Evolutionary conservation across 306 rosid genomes (phyloP).

Genomic region (Rubus parviflorus): DNA sequence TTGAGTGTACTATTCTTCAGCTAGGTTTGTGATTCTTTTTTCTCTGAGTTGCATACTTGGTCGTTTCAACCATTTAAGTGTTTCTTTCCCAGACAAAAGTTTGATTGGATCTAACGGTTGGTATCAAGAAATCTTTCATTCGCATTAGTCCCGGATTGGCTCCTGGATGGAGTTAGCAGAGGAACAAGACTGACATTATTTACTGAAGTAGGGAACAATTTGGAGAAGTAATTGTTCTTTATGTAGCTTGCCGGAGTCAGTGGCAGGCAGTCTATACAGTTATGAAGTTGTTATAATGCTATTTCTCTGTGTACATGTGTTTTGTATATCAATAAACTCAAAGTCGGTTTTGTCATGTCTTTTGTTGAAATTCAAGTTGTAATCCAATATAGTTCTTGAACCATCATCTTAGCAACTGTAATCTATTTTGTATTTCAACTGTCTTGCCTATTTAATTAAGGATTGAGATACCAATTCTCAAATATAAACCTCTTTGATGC

Average conservation of each 20-base stretch:
- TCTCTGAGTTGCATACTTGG: slow-evolving; percentile 1
- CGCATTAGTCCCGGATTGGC: neutral
- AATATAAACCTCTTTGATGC: too few species aligned
- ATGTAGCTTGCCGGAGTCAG: too few species aligned
- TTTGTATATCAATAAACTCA: neutral
- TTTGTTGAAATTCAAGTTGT: neutral
- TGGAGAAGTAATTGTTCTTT: neutral
- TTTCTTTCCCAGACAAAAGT: neutral
- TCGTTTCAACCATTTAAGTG: slow-evolving; percentile 2
- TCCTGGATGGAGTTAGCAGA: neutral
- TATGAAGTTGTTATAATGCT: too few species aligned
- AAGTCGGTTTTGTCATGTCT: neutral
- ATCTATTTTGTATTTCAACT: too few species aligned
- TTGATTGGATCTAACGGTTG: neutral
- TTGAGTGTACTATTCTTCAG: slow-evolving; percentile 2
- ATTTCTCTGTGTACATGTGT: neutral
- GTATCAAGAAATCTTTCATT: neutral
- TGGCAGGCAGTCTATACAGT: too few species aligned
- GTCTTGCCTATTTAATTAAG: too few species aligned
- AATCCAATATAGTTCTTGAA: too few species aligned
- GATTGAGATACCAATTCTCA: too few species aligned
- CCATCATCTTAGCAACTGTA: too few species aligned
- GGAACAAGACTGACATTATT: neutral
- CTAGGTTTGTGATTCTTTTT: slow-evolving; percentile 4
- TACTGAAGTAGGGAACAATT: neutral